Base-by-base conservation (phyloP, 192 early-diverging fungal genomes). In the Podila minutissima region DNA sequence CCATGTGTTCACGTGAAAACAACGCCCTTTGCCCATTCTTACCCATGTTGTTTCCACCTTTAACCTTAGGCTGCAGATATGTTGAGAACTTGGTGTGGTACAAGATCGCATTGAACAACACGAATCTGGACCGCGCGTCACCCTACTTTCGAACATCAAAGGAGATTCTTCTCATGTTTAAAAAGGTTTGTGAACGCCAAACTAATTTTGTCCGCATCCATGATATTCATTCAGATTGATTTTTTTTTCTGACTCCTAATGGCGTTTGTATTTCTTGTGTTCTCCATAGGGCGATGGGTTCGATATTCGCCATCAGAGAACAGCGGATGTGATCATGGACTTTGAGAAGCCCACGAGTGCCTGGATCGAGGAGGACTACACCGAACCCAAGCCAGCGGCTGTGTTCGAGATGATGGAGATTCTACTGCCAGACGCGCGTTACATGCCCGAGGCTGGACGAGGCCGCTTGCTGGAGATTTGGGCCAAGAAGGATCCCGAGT, bases 31-130 rank as follows among this genome's bases (percentile, higher is more conserved):
- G 55, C 51, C 29, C 22, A 15, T 46, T 60, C 35, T 59, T 24
- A 7, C 28, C 58, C 5, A 19, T 48, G n/a, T 59, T 24, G 17
- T 58, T 59, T 12, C 1, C 13, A 46, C 15, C 41, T 13, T 11
- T 2, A 15, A 15, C 41, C 17, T 12, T 55, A 88, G 87, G 84
- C 19, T 90, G 86, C 64, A 83, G 77, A 64, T 90, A 90, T 67
- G 87, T 90, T 9, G 89, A 90, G 67, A 90, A 90, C 60, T 70
- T 90, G 50, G 85, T 88, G 13, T 90, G 89, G 89, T 90, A 87
- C 75, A 88, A 88, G 61, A 85, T 85, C 37, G 75, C 84, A 0
- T 29, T 87, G 46, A 86, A 86, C 67, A 88, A 90, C 48, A 46
- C 74, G 4, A 69, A 64, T 11, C 46, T 86, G 28, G 76, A 84